Base-by-base conservation (phyloP, 1,284 basidiomycete species). In the Naganishia liquefaciens region DNA sequence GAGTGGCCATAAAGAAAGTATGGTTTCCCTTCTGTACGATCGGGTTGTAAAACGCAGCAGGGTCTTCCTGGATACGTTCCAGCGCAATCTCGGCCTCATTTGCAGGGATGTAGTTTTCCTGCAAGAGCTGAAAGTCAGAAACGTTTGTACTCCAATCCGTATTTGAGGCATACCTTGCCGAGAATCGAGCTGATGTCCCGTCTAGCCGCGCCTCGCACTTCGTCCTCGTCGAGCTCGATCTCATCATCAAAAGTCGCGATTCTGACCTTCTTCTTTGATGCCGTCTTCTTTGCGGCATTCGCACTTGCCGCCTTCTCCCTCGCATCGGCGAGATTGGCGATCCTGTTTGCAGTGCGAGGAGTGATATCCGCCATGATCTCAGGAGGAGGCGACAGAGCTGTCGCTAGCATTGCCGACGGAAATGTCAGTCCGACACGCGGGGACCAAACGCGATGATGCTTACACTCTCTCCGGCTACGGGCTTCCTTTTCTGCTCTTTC, bases 51-150 rank as follows among this genome's bases (percentile, higher is more conserved):
- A 93, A 87, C 3, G 87, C 81, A 2, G 90, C 80, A 17, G 93
- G 93, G 72, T 96, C 91, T 27, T 88, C 86, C 42, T 89, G 86
- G 71, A 95, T 91, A 73, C 90, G 87, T 57, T 90, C 82, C 10
- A 95, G 82, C 25, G 88, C 87, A 83, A 92, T 87, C 60, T 91
- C 85, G 58, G 89, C 83, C 1, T 88, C 82, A 13, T 92, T 91
- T 33, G 88, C 85, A 6, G 92, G 91, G 53, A 96, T 86, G 75
- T 88, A 93, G 57, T 86, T 86, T 67, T 91, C 88, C 67, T 67
- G 47, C 28, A 47, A 39, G 19, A 11, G 10, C 3, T 17, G 33
- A 40, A 23, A 11, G 54, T 49, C 40, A 46, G 23, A 23, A 42
- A 28, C 53, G 37, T 40, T 1, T 11, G 23, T n/a, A 9, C 60